Evolutionary conservation across 116 monocot genomes (phyloP), one percentile per base, ranked within the genome.

Genomic region (Cymodocea nodosa): DNA sequence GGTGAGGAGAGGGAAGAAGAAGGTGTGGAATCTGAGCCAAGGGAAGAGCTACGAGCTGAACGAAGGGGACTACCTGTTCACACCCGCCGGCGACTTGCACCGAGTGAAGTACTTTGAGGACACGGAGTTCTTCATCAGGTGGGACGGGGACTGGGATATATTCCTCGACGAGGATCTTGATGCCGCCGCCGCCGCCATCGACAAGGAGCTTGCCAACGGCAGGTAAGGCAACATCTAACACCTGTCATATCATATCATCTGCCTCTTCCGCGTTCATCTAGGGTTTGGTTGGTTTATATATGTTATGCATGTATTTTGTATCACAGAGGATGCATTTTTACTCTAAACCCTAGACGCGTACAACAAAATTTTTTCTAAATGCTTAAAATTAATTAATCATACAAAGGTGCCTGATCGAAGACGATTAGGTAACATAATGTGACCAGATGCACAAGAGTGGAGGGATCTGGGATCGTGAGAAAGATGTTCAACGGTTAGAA

Each of bases 61-160:
- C 12, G 81, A 79, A 4, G 85, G 93, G 17, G 93, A 93, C 60
- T 93, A 74, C 71, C 67, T 93, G 39, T 93, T 77, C 73, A 93
- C 93, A 0, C 93, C 88, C 10, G 85, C 77, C 0, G 85, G 88
- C 62, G 85, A 93, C 24, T 78, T 83, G 59, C 93, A 93, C 56
- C 59, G 93, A 23, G 85, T 89, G 8, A 93, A 86, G 72, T 93
- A 93, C 72, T 86, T 93, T 15, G 82, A 81, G 66, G 89, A 93
- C 51, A 93, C 93, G 1, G 93, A 93, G 81, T 93, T 93, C 68
- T 93, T 93, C 74, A 93, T 93, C 49, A 51, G 86, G 17, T 93
- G 93, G 93, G 93, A 89, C 70, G 93, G 85, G 5, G 73, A 80
- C 22, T 93, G 93, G 93, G 93, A 93, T 34, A 84, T 93, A 19